phyloP scores from a whole-genome alignment of 805 yeast genomes.

The Cyberlindnera saturnus region DNA sequence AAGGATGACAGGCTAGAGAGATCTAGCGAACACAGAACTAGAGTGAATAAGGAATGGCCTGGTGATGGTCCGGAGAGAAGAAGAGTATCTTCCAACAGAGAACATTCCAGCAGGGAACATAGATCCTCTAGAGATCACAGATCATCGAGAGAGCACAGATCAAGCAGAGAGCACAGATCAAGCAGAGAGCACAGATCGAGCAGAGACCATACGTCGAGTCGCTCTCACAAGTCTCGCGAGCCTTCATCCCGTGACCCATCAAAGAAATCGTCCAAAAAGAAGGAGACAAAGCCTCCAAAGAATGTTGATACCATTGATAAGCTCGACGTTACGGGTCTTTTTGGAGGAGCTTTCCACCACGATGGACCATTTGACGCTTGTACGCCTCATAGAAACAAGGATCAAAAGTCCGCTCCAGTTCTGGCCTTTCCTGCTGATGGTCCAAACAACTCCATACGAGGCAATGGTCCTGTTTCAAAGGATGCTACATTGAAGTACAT shows the following conservation, averaged over 20 bases:
- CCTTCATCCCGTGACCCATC: constrained; percentile 10
- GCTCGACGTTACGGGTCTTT: constrained; percentile 91
- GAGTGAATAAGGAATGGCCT: constrained; percentile 17
- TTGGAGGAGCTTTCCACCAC: constrained; percentile 94
- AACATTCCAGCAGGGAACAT: constrained; percentile 10
- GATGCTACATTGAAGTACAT: constrained; percentile 66
- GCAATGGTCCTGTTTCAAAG: constrained; percentile 53
- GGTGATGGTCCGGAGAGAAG: constrained; percentile 11
- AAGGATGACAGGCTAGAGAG: constrained; percentile 24
- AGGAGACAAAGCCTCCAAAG: constrained; percentile 47
- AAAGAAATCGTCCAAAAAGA: constrained; percentile 25
- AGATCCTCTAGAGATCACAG: constrained; percentile 7
- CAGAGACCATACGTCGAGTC: constrained; percentile 9
- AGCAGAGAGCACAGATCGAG: constrained; percentile 1
- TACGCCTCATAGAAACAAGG: constrained; percentile 89
- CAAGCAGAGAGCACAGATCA: constrained; percentile 1
- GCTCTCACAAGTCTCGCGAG: constrained; percentile 2
- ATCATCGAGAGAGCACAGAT: constrained; percentile 10
- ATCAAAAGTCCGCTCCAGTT: constrained; percentile 77
- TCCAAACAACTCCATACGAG: constrained; percentile 80
- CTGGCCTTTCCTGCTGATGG: constrained; percentile 94
- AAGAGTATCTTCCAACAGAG: constrained; percentile 1
- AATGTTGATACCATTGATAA: constrained; percentile 92
- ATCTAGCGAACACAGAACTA: constrained; percentile 9
- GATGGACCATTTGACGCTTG: constrained; percentile 99